Base-by-base conservation (phyloP, 495 filamentous ascomycete genomes). In the Podospora pseudoanserina region DNA sequence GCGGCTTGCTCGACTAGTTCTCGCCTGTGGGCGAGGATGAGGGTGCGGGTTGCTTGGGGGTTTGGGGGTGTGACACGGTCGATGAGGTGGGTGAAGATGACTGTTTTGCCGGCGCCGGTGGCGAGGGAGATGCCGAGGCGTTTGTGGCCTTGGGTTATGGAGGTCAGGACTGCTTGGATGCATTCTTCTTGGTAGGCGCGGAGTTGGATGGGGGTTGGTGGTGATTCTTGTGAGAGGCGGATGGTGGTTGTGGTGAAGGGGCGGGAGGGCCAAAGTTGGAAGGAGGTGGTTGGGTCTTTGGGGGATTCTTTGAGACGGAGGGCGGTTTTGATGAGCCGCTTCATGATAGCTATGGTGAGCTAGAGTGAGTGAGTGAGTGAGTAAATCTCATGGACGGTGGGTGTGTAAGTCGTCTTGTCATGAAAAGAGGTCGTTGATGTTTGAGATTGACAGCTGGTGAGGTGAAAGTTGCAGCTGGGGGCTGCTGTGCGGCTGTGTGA, bases 1-100 rank as follows among this genome's bases (percentile, higher is more conserved):
- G 90, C 92, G 13, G 95, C 95, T 80, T 99, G 95, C 72, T 98
- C 92, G 49, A 97, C 93, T n/a, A 99, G 89, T 78, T 99, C 95
- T 53, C 89, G 88, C 11, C 96, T 87, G 80, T 99, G 95, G 57
- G 90, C 95, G 26, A 99, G 82, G 68, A 99, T 97, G 68, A 99
- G 84, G 0, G 93, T 96, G 74, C 92, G 92, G 4, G 86, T 86
- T 16, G 90, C 89, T 44, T 70, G 60, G 39, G 84, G 75, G 58
- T 83, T 79, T n/a, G 76, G 81, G 6, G 89, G 78, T 63, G 83
- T 80, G 62, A 97, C 81, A 59, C 92, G 91, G 65, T 89, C 87
- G 62, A 99, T 97, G 11, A 99, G 84, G 69, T 97, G 92, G 5
- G 94, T 98, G 82, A 99, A 99, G 69, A 99, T 93, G 71, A 99